Conservation (phyloP, 73 alveolate genomes). For the Effrenium voratum region DNA sequence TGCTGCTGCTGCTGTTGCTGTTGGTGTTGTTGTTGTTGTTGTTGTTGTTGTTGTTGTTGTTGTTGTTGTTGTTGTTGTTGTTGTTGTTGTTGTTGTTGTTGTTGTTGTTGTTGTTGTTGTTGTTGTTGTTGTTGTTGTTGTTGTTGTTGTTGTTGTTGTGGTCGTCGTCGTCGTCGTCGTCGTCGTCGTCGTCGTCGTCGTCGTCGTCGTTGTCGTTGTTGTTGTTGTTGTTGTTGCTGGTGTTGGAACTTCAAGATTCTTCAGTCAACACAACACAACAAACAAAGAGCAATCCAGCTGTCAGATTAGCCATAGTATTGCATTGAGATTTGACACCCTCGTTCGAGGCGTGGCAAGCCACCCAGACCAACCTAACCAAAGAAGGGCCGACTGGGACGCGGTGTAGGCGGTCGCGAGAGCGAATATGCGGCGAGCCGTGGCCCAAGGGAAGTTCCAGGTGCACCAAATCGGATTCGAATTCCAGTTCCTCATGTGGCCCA, state of each 20-base stretch:
- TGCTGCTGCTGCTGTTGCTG: neutral
- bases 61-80: neutral
- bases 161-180: neutral
- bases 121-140: neutral
- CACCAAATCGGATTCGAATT: too few species aligned
- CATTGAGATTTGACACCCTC: too few species aligned
- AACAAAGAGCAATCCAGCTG: too few species aligned
- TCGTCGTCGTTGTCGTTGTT: neutral
- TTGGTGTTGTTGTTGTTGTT: neutral
- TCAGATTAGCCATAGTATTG: too few species aligned
- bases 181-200: neutral
- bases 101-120: neutral
- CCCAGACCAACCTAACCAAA: too few species aligned
- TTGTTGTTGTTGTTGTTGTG: neutral
- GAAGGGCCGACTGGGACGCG: too few species aligned
- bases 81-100: neutral
- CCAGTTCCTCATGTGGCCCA: too few species aligned
- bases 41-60: neutral
- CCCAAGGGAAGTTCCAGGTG: too few species aligned
- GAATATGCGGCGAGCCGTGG: too few species aligned
- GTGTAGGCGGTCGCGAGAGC: too few species aligned
- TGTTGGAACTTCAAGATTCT: neutral
- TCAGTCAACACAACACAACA: too few species aligned
- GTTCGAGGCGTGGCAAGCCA: too few species aligned
- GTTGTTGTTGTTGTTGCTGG: neutral